Evolutionary conservation across 345 rosid genomes (phyloP).

Genomic region (Heritiera fomes): DNA sequence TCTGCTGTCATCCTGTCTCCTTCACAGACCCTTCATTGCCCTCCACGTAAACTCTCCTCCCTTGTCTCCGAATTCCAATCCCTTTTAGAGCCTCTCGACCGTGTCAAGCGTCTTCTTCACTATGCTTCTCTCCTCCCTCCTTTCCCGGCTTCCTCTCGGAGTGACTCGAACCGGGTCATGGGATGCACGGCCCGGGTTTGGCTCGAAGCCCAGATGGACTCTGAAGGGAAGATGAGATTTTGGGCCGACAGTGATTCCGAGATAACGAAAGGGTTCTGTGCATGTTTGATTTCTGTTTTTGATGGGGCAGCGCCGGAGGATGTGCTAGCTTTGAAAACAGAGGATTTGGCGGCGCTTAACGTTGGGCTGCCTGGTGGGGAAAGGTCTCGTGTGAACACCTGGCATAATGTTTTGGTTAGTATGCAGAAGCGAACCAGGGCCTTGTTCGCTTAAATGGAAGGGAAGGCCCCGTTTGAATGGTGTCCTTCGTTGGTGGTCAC

Average conservation of each 20-base stretch:
- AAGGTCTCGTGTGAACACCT: slow-evolving; percentile 84
- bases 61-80: slow-evolving; percentile 69
- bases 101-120: slow-evolving; percentile 71
- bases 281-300: slow-evolving; percentile 64
- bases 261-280: slow-evolving; percentile 76
- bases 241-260: slow-evolving; percentile 88
- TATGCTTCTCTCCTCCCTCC: slow-evolving; percentile 58
- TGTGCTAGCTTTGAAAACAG: slow-evolving; percentile 65
- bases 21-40: slow-evolving; percentile 44
- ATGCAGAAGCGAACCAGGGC: slow-evolving; percentile 91
- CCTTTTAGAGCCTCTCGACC: slow-evolving; percentile 55
- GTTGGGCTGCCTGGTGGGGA: slow-evolving; percentile 59
- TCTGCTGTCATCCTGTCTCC: slow-evolving; percentile 54
- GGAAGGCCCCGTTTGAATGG: slow-evolving; percentile 60
- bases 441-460: slow-evolving; percentile 59
- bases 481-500: slow-evolving; percentile 76
- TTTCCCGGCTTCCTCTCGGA: slow-evolving; percentile 57
- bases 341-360: slow-evolving; percentile 68
- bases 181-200: slow-evolving; percentile 94
- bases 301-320: slow-evolving; percentile 76
- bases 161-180: slow-evolving; percentile 83
- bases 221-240: slow-evolving; percentile 68
- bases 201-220: slow-evolving; percentile 67
- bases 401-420: slow-evolving; percentile 86
- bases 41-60: slow-evolving; percentile 48